Base-by-base conservation (phyloP, 305 asterid species). In the Coffea humblotiana region DNA sequence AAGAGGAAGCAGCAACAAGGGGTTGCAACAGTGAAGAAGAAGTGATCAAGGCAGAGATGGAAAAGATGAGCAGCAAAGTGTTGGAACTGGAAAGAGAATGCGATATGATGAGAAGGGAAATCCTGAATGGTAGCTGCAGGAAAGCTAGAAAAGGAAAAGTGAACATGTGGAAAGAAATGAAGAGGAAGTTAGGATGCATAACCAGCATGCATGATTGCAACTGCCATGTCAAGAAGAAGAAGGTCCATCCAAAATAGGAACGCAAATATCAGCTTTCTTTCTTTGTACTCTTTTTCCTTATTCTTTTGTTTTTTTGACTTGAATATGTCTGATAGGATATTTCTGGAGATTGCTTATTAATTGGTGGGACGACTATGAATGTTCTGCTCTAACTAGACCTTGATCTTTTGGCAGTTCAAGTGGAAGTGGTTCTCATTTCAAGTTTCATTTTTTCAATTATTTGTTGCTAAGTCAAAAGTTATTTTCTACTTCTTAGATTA, bases 121-220 rank as follows among this genome's bases (percentile, higher is more conserved):
- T 95, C 35, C 83, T 80, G 79, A 81, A 11, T 32, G 87, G 86
- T 3, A 15, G 67, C 25, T 23, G 82, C 51, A 43, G 45, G 25
- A 71, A 74, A 63, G 74, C 23, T 49, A 82, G 74, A 47, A 81
- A 29, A 70, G 80, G 77, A 80, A 94, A 88, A 78, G 21, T 40
- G 49, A 88, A 90, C 49, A 40, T 92, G 86, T 96, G 99, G 99
- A 91, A 85, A 45, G 92, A 92, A 82, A 84, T 94, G 98, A 94
- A 92, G 92, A 92, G 98, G 89, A 96, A 91, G 75, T 81, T 96
- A 18, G 95, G 97, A 64, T 96, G 99, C 72, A 78, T 73, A 21
- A 83, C 91, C 10, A 72, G 67, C 52, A 71, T 78, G 58, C 84
- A 85, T 77, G 94, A 92, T 7, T 76, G 87, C 32, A 80, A 90